Percentiles rank a stretch among this genome's conserved stretches.
Evolutionary conservation across 495 filamentous ascomycete genomes (phyloP).

Genomic region (Xylaria acuta): DNA sequence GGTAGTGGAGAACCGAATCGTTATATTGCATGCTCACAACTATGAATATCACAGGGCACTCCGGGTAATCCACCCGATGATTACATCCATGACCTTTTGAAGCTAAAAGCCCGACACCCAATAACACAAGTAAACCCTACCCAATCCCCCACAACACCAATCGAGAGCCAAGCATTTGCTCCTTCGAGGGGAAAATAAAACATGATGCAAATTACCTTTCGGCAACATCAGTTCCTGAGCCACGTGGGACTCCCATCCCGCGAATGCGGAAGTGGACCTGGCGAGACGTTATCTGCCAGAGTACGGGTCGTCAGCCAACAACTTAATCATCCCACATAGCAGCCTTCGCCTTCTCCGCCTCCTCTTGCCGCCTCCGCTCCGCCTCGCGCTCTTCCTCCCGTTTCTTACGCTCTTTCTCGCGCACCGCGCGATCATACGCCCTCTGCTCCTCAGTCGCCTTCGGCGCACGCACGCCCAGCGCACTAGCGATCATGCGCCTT

Average conservation of each 20-base stretch:
- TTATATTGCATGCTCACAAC: no score
- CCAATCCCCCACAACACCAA: not conserved
- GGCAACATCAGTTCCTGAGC: not conserved
- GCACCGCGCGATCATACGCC: conserved; percentile 82
- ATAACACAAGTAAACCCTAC: not conserved
- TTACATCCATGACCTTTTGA: not conserved
- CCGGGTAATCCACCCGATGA: not conserved
- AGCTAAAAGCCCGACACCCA: not conserved
- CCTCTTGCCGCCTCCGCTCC: conserved; percentile 66
- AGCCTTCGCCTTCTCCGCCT: conserved; percentile 71
- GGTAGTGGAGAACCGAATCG: not conserved
- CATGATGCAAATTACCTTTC: not conserved
- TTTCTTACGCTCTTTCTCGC: conserved; percentile 83
- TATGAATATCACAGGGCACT: no score
- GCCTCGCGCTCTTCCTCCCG: conserved; percentile 75
- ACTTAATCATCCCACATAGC: conserved; percentile 83
- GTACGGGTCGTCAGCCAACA: not conserved
- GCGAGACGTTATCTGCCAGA: not conserved
- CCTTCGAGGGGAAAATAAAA: not conserved
- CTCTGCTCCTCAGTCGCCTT: conserved; percentile 86
- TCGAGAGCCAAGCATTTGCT: not conserved
- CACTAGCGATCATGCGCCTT: conserved; percentile 86
- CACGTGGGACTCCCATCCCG: not conserved
- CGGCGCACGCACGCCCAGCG: conserved; percentile 80
- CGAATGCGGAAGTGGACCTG: not conserved